These are phyloP conservation scores for Leccinum disarticulatum DNA, from an alignment of 768 basidiomycete genomes.

Conservation along the genomic window DNA sequence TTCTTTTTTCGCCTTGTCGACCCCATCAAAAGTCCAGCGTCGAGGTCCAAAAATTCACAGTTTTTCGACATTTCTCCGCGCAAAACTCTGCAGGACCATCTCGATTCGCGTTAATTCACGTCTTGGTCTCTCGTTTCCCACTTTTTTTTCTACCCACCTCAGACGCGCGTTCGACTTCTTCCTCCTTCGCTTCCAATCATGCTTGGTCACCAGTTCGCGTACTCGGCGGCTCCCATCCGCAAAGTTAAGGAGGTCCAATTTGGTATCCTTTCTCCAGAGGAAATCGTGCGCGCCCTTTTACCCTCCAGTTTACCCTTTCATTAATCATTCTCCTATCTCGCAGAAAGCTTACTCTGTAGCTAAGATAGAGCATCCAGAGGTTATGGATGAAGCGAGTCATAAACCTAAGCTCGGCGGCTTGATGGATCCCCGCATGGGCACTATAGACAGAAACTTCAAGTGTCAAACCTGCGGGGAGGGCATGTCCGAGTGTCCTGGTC, in stretches of 20 bases:
- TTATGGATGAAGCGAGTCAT: slow-evolving; percentile 92
- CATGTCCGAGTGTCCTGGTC: slow-evolving; percentile 99
- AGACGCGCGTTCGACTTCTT: slow-evolving; percentile 17
- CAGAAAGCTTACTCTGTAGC: slow-evolving; percentile 99
- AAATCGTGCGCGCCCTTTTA: slow-evolving; percentile 65
- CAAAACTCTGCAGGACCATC: slow-evolving; percentile 8
- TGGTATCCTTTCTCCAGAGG: slow-evolving; percentile 97
- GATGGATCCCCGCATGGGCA: slow-evolving; percentile 98
- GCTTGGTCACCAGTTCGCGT: slow-evolving; percentile 89
- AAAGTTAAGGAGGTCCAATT: slow-evolving; percentile 98
- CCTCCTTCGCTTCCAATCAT: slow-evolving; percentile 40
- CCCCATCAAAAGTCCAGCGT: not conserved
- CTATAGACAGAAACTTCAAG: slow-evolving; percentile 96
- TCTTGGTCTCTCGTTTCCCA: slow-evolving; percentile 5
- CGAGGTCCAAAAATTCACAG: slow-evolving; percentile 24
- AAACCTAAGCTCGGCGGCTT: slow-evolving; percentile 91
- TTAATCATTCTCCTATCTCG: slow-evolving; percentile 18
- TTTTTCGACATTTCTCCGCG: slow-evolving; percentile 4
- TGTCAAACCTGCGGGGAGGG: slow-evolving; percentile 99
- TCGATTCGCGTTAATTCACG: slow-evolving; percentile 31
- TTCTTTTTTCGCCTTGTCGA: slow-evolving; percentile 17
- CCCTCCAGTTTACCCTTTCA: not conserved
- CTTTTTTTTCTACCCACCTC: slow-evolving; percentile 5
- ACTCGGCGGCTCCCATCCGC: slow-evolving; percentile 90
- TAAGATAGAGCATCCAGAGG: slow-evolving; percentile 98